Conservation (phyloP, 495 filamentous ascomycete genomes). For the Thozetella sp. region DNA sequence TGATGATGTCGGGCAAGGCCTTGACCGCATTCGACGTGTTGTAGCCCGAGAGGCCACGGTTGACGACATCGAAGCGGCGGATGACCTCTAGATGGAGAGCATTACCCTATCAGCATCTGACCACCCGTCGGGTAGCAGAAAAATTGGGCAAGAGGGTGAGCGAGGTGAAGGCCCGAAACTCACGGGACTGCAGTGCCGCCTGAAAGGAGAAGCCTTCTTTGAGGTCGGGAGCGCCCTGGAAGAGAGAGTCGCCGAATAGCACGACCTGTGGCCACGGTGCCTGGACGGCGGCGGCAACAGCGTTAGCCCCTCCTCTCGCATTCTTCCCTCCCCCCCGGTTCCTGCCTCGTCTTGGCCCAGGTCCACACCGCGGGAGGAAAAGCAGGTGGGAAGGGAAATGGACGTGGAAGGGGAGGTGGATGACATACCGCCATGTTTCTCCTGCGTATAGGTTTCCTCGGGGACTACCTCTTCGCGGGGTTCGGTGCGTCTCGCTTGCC, state of each 20-base stretch:
- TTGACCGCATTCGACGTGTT: conserved; percentile 49
- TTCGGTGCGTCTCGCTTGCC: too few species aligned
- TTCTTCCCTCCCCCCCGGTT: conserved; percentile 6
- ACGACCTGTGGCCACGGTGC: conserved; percentile 64
- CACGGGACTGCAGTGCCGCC: conserved; percentile 72
- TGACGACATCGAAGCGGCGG: conserved; percentile 48
- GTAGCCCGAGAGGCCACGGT: conserved; percentile 51
- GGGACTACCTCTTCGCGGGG: not conserved
- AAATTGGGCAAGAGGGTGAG: not conserved
- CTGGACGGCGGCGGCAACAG: conserved; percentile 13
- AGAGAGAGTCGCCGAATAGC: conserved; percentile 83
- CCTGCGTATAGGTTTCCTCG: not conserved
- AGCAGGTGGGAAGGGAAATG: not conserved
- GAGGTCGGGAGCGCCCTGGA: conserved; percentile 60
- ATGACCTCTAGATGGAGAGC: conserved; percentile 31
- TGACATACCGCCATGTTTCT: not conserved
- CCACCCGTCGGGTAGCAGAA: not conserved
- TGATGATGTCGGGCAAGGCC: conserved; percentile 39
- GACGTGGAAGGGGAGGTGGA: not conserved
- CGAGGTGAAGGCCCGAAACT: conserved; percentile 7
- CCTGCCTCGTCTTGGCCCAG: too few species aligned
- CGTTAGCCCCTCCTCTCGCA: conserved; percentile 16
- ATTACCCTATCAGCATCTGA: not conserved
- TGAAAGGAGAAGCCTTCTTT: conserved; percentile 69
- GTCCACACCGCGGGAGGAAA: not conserved